Base-by-base conservation (phyloP, 805 yeast species). In the Candida silvatica region DNA sequence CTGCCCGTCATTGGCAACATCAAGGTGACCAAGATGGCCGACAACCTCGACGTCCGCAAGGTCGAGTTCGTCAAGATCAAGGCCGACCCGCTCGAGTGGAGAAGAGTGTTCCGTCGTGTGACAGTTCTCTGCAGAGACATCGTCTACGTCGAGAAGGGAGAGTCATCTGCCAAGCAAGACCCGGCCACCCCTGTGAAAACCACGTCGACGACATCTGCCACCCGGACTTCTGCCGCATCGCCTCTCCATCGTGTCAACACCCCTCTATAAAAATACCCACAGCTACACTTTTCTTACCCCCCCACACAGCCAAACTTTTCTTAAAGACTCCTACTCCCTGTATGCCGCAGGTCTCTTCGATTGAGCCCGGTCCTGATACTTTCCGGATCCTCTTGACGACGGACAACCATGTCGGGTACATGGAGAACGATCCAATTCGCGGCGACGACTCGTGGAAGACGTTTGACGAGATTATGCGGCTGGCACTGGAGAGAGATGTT, bases 351-450 rank as follows among this genome's bases (percentile, higher is more conserved):
- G 66, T 67, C 2, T 51, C 59, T 5, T 42, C 48, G 15, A 58
- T 76, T 4, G 67, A 62, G 2, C 62, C 61, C 2, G 80, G 77
- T 3, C 70, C 70, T 5, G 74, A 84, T 53, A 85, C 95, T 0
- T 73, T 88, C 14, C 62, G 83, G 17, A 71, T 92, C 15, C 71
- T 92, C 22, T 59, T 92, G 22, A 86, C 98, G 3, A 87, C 97
- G 1, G 98, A 92, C 51, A 92, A 92, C 52, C 98, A 92, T 64
- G 95, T 92, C 15, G 98, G 98, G 1, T 88, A 79, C 54, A 76
- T 77, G 39, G 98, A 92, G 52, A 72, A 71, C 26, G 97, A 92
- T 54, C 88, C 95, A 1, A 77, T 90, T 4, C 68, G 94, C 14
- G 95, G 96, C 1, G 81, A 82, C 47, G 98, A 92, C 50, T 74